Percentiles rank a stretch among this genome's conserved stretches.
These are phyloP conservation scores for Phytopythium kandeliae DNA, from an alignment of 352 stramenopile genomes.

Conservation along the genomic window DNA sequence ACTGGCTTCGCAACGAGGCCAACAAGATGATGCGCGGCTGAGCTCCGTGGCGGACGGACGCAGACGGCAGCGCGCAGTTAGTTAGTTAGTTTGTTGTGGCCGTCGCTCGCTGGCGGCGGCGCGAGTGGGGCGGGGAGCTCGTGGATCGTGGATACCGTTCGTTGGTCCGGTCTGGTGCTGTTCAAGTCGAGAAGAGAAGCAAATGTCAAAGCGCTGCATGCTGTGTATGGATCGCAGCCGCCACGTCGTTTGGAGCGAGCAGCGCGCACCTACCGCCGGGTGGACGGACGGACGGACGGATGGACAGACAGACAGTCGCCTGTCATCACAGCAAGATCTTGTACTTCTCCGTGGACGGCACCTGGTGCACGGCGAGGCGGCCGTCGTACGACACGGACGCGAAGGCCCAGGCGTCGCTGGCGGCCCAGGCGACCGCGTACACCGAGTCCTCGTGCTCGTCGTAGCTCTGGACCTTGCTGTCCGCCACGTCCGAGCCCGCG, in stretches of 20 bases:
- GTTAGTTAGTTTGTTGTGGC: conserved; percentile 11
- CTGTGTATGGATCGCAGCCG: no score
- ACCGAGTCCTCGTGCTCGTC: conserved; percentile 95
- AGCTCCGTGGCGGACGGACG: conserved; percentile 6
- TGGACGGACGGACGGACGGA: no score
- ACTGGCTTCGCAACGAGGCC: conserved; percentile 72
- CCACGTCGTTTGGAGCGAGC: no score
- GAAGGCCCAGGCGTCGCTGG: conserved; percentile 96
- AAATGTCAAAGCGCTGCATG: conserved; percentile 9
- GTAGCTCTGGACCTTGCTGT: conserved; percentile 80
- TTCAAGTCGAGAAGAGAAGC: conserved; percentile 9
- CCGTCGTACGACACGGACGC: conserved; percentile 95
- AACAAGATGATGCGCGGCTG: conserved; percentile 69
- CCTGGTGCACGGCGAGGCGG: conserved; percentile 92
- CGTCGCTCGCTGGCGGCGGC: not conserved
- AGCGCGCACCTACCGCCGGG: no score
- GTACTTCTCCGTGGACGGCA: conserved; percentile 99
- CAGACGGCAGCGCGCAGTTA: conserved; percentile 4
- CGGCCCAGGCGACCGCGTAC: conserved; percentile 90
- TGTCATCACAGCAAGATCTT: conserved; percentile 96
- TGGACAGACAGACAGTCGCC: no score
- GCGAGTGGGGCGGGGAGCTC: conserved; percentile 5
- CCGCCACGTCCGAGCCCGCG: conserved; percentile 45
- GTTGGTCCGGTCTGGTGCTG: conserved; percentile 3
- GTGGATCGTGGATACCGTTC: conserved; percentile 8